Conservation (phyloP, 306 rosid genomes). For the Pyrus betulifolia region DNA sequence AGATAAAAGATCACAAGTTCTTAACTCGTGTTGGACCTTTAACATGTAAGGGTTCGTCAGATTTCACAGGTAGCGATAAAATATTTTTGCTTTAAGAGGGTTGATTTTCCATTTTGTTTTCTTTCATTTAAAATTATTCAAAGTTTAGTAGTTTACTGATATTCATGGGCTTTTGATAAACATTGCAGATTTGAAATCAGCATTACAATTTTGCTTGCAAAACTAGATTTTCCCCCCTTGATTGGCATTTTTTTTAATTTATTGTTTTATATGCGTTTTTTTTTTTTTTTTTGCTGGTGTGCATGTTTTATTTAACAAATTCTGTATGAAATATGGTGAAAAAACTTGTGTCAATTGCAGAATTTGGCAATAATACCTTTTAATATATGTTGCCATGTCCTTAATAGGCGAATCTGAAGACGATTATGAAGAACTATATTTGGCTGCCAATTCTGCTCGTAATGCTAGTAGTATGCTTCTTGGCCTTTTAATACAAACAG, state of each 20-base stretch:
- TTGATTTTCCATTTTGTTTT: neutral
- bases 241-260: neutral
- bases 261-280: neutral
- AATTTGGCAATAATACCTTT: slow-evolving; percentile 12
- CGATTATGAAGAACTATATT: slow-evolving; percentile 60
- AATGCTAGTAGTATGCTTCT: slow-evolving; percentile 66
- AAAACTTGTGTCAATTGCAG: neutral
- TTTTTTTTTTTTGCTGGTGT: neutral
- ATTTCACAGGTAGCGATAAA: slow-evolving; percentile 57
- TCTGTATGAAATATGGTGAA: neutral
- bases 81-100: neutral
- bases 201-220: neutral
- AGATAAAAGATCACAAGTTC: slow-evolving; percentile 70
- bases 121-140: neutral
- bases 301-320: neutral
- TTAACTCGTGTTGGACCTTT: slow-evolving; percentile 52
- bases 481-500: neutral
- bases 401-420: slow-evolving; percentile 80
- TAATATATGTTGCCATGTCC: slow-evolving; percentile 12
- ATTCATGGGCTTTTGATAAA: neutral
- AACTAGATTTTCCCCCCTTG: neutral
- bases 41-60: slow-evolving; percentile 39
- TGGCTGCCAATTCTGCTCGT: slow-evolving; percentile 67
- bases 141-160: neutral
- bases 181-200: neutral